These are phyloP conservation scores for Plantago major DNA, from an alignment of 257 asterid species.

Conservation along the genomic window DNA sequence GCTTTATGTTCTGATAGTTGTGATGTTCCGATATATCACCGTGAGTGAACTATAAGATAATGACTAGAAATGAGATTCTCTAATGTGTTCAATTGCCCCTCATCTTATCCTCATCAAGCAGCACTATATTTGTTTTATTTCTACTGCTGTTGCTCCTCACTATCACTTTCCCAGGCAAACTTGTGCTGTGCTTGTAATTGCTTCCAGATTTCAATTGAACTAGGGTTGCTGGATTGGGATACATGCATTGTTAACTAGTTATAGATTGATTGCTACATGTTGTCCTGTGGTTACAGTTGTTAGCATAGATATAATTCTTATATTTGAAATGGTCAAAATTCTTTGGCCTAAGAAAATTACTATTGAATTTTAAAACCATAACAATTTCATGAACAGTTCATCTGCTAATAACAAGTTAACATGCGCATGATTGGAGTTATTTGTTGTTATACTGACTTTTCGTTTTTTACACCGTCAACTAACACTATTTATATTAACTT, in stretches of 20 bases:
- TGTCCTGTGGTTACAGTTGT: too few relatives aligned
- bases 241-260: too few relatives aligned
- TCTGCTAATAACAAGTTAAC: constrained; percentile 12
- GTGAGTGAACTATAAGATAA: too few relatives aligned
- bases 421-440: constrained; percentile 7
- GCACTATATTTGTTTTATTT: neutral
- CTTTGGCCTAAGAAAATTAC: constrained; percentile 1
- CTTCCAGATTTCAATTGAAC: constrained; percentile 12
- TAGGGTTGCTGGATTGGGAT: constrained; percentile 1
- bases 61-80: too few relatives aligned
- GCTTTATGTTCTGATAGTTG: too few relatives aligned
- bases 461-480: constrained; percentile 20
- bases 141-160: neutral
- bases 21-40: too few relatives aligned
- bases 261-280: too few relatives aligned
- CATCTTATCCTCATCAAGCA: neutral
- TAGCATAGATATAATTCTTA: neutral
- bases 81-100: neutral
- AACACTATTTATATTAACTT: constrained; percentile 21
- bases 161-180: neutral
- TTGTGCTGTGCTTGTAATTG: constrained; percentile 4
- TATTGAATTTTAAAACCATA: constrained; percentile 1
- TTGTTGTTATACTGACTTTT: constrained; percentile 14
- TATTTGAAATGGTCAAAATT: constrained; percentile 9
- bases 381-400: constrained; percentile 8